Evolutionary conservation across 495 filamentous ascomycete species (phyloP).

Genomic region (Venustampulla echinocandica): DNA sequence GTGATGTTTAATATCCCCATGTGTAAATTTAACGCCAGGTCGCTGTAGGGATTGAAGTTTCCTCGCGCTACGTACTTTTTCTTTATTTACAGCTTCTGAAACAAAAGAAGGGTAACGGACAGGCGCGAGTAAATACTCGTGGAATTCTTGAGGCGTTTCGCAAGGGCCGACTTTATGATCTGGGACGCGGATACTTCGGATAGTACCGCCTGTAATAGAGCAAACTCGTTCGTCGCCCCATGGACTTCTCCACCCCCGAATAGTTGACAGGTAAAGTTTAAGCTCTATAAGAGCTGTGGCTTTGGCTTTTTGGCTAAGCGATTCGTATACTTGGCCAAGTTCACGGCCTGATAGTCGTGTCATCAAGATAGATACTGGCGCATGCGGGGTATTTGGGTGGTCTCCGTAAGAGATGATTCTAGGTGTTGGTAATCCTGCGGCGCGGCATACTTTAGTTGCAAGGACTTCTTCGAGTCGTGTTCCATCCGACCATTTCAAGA

Average conservation of each 20-base stretch:
- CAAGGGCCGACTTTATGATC: slow-evolving; percentile 11
- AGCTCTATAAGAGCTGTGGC: slow-evolving; percentile 19
- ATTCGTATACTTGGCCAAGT: slow-evolving; percentile 24
- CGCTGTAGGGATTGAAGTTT: slow-evolving; percentile 11
- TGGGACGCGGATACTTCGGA: slow-evolving; percentile 10
- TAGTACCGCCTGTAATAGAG: slow-evolving; percentile 9
- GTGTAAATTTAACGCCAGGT: slow-evolving; percentile 23
- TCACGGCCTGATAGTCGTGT: slow-evolving; percentile 28
- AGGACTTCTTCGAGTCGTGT: slow-evolving; percentile 33
- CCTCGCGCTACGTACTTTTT: slow-evolving; percentile 4
- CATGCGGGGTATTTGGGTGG: slow-evolving; percentile 29
- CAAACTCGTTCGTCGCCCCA: slow-evolving; percentile 10
- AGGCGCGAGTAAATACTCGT: slow-evolving; percentile 9
- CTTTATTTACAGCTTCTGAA: slow-evolving; percentile 8
- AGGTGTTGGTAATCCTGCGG: slow-evolving; percentile 33
- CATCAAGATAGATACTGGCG: slow-evolving; percentile 30
- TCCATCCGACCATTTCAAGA: slow-evolving; percentile 36
- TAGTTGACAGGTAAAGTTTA: slow-evolving; percentile 19
- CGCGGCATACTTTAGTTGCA: slow-evolving; percentile 30
- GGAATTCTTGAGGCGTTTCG: slow-evolving; percentile 14
- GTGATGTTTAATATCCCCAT: slow-evolving; percentile 26
- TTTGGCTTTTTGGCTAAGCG: slow-evolving; percentile 20
- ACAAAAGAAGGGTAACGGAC: slow-evolving; percentile 3
- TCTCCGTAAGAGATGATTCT: slow-evolving; percentile 34
- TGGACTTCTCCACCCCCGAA: slow-evolving; percentile 21